These are phyloP conservation scores for Pestalotiopsis sp. DNA, from an alignment of 2,329 filamentous ascomycete species.

Conservation along the genomic window DNA sequence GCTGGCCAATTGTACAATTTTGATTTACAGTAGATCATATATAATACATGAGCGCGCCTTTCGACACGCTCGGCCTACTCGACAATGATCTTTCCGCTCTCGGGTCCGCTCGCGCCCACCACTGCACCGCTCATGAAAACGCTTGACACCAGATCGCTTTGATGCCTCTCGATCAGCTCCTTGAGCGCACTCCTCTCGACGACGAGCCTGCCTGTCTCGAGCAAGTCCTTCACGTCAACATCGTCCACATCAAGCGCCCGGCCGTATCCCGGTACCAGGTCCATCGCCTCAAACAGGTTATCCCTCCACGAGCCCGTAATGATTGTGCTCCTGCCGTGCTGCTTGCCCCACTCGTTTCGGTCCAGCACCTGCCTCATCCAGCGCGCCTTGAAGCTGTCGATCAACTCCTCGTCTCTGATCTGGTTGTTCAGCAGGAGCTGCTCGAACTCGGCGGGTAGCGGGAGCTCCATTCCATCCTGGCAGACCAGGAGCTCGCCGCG, in stretches of 20 bases:
- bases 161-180: constrained; percentile 72
- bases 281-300: constrained; percentile 69
- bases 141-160: constrained; percentile 63
- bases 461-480: constrained; percentile 75
- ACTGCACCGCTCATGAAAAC: constrained; percentile 46
- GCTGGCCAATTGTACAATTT: constrained; percentile 11
- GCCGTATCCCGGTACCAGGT: constrained; percentile 66
- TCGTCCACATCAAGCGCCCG: constrained; percentile 71
- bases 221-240: constrained; percentile 92
- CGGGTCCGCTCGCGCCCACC: constrained; percentile 15
- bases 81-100: constrained; percentile 30
- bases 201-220: constrained; percentile 83
- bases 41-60: constrained; percentile 10
- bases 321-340: constrained; percentile 72
- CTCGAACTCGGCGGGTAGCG: constrained; percentile 52
- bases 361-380: constrained; percentile 71
- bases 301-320: constrained; percentile 66
- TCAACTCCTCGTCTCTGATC: constrained; percentile 47
- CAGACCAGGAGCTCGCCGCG: constrained; percentile 86
- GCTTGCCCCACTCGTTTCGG: constrained; percentile 69
- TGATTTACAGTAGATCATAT: constrained; percentile 14
- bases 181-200: constrained; percentile 82
- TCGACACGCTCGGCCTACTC: constrained; percentile 21
- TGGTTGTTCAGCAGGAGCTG: constrained; percentile 38
- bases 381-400: constrained; percentile 60